These are phyloP conservation scores for Kwoniella shivajii DNA, from an alignment of 1,284 basidiomycete genomes.

Conservation along the genomic window DNA sequence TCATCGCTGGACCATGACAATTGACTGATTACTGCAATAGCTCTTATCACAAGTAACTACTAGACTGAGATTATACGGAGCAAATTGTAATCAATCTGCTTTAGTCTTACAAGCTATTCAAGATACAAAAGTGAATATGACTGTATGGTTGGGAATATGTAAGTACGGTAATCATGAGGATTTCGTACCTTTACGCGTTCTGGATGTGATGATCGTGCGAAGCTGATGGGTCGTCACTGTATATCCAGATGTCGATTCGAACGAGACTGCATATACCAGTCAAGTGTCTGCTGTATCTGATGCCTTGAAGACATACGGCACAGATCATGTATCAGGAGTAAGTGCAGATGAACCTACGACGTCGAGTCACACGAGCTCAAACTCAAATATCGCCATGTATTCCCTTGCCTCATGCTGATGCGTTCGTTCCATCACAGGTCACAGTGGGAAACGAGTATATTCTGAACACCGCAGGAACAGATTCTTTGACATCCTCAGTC, in stretches of 20 bases:
- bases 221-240: too few relatives aligned
- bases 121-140: slow-evolving; percentile 84
- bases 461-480: slow-evolving; percentile 56
- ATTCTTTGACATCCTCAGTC: slow-evolving; percentile 31
- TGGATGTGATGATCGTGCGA: too few relatives aligned
- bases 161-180: slow-evolving; percentile 16
- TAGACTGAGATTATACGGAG: slow-evolving; percentile 50
- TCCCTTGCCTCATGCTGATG: neutral
- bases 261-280: slow-evolving; percentile 67
- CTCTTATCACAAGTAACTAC: slow-evolving; percentile 53
- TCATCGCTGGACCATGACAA: neutral
- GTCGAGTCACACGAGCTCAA: too few relatives aligned
- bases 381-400: too few relatives aligned
- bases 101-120: slow-evolving; percentile 74
- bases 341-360: slow-evolving; percentile 53
- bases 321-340: slow-evolving; percentile 73
- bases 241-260: slow-evolving; percentile 62
- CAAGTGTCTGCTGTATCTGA: slow-evolving; percentile 69
- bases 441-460: slow-evolving; percentile 70
- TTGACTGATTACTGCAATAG: slow-evolving; percentile 13
- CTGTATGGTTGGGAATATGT: slow-evolving; percentile 81
- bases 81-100: slow-evolving; percentile 59
- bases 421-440: slow-evolving; percentile 29
- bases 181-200: too few relatives aligned
- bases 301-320: slow-evolving; percentile 73